Evolutionary conservation across 345 rosid genomes (phyloP), one percentile per base, ranked within the genome.

Genomic region (Aurinia saxatilis): DNA sequence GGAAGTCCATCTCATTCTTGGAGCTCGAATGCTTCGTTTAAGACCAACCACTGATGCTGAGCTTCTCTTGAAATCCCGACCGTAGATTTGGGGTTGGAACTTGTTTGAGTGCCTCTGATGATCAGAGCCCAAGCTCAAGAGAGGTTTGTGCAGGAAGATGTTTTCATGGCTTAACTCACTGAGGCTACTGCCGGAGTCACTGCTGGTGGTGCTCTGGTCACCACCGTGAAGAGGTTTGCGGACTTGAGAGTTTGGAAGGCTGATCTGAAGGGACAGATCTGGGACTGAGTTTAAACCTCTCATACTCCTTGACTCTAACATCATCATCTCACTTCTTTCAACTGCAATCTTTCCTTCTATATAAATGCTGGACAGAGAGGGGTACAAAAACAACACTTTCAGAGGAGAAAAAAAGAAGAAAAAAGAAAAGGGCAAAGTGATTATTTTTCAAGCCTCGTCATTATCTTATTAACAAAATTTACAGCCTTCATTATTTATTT

Each of bases 1-100:
- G 3, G 95, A 74, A 35, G 98, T 92, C 98, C 98, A 92, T 78
- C 98, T 76, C 98, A 92, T 92, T 79, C 98, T 85, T 9, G 98
- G 97, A 71, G 95, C 97, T 78, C 97, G 78, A 9, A 80, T 46
- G 73, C 81, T 87, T 78, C 95, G 81, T 70, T 77, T 87, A 14
- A 70, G 71, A 23, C 67, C 72, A 6, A 45, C 49, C 71, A 53
- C 55, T 72, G 85, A 79, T 38, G 74, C 31, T 13, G 73, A 68
- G 27, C 76, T 87, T 73, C 88, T 81, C 81, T 92, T 89, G 88
- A 92, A 90, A 47, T 82, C 90, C 5, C 82, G 75, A 50, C 85
- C 82, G n/a, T 79, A 82, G 78, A 82, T 77, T 65, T 84, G 86
- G 3, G 95, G 85, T 50, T 75, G 90, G 38, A 71, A 76, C 49